Percentiles rank a stretch among this genome's conserved stretches.
Evolutionary conservation across 371 early-diverging fungal genomes (phyloP).

Genomic region (Syncephalastrum monosporum): DNA sequence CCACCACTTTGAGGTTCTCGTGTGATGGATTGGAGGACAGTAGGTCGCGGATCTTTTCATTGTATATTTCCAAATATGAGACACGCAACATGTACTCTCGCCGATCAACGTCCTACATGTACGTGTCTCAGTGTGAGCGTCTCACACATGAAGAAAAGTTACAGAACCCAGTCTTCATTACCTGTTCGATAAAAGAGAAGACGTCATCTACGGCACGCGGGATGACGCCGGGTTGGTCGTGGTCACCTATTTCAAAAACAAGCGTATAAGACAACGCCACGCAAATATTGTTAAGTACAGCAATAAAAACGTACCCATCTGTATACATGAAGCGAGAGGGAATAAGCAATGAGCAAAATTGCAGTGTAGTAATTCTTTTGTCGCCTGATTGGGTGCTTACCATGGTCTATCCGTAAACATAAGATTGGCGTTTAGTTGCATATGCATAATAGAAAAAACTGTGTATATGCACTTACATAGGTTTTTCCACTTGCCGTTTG

Average conservation of each 20-base stretch:
- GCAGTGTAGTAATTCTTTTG: no score
- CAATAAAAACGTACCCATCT: slow-evolving; percentile 27
- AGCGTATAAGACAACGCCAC: no score
- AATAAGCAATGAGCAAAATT: no score
- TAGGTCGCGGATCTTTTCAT: slow-evolving; percentile 92
- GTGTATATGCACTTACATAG: slow-evolving; percentile 29
- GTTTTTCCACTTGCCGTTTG: slow-evolving; percentile 89
- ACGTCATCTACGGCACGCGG: slow-evolving; percentile 53
- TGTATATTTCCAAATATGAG: slow-evolving; percentile 97
- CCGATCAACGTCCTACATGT: no score
- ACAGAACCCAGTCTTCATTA: slow-evolving; percentile 1
- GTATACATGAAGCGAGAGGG: not conserved
- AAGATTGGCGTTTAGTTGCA: not conserved
- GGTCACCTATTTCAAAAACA: no score
- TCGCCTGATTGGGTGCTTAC: slow-evolving; percentile 7
- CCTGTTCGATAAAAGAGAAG: slow-evolving; percentile 51
- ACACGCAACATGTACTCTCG: slow-evolving; percentile 80
- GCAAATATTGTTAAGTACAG: not conserved
- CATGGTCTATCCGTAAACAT: slow-evolving; percentile 23
- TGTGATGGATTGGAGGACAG: slow-evolving; percentile 65
- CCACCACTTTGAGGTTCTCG: slow-evolving; percentile 56
- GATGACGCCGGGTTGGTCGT: slow-evolving; percentile 57
- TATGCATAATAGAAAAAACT: not conserved
- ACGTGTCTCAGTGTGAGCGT: no score
- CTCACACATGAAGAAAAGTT: not conserved